phyloP scores from a whole-genome alignment of 1,284 basidiomycete genomes.

The Malassezia yamatoensis region DNA sequence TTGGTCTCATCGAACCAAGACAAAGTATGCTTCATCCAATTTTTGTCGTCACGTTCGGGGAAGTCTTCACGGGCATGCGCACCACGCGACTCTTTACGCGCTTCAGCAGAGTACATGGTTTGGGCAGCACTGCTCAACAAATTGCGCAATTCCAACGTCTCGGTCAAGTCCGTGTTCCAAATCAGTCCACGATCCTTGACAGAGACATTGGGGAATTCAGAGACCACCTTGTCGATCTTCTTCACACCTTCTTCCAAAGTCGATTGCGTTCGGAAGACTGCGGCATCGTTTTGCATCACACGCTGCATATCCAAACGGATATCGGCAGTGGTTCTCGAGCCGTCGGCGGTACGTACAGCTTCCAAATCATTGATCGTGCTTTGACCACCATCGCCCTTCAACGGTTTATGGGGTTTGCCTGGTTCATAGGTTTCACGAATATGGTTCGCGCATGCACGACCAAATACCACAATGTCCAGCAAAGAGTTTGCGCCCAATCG shows the following conservation, averaged over 20 bases:
- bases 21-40: constrained; percentile 40
- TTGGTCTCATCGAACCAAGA: constrained; percentile 32
- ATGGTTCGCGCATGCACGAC: constrained; percentile 95
- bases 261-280: constrained; percentile 65
- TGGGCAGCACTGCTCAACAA: constrained; percentile 87
- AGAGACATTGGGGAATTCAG: constrained; percentile 76
- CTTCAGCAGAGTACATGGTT: constrained; percentile 87
- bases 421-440: constrained; percentile 84
- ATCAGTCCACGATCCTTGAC: constrained; percentile 98
- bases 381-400: constrained; percentile 78
- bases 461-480: constrained; percentile 97
- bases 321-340: constrained; percentile 74
- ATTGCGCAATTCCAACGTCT: constrained; percentile 94
- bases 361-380: constrained; percentile 80
- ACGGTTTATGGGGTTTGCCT: constrained; percentile 79
- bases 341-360: constrained; percentile 64
- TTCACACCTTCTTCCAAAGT: constrained; percentile 82
- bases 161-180: constrained; percentile 78
- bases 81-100: constrained; percentile 91
- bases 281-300: constrained; percentile 72
- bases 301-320: constrained; percentile 95
- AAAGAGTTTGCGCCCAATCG: constrained; percentile 98
- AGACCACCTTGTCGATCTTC: constrained; percentile 76
- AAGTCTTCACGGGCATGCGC: constrained; percentile 96
- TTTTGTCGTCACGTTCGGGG: constrained; percentile 68